Percentiles rank a stretch among this genome's conserved stretches.
Evolutionary conservation across 1,139 yeast genomes (phyloP).

Genomic region (Saccharomycopsis phalli): DNA sequence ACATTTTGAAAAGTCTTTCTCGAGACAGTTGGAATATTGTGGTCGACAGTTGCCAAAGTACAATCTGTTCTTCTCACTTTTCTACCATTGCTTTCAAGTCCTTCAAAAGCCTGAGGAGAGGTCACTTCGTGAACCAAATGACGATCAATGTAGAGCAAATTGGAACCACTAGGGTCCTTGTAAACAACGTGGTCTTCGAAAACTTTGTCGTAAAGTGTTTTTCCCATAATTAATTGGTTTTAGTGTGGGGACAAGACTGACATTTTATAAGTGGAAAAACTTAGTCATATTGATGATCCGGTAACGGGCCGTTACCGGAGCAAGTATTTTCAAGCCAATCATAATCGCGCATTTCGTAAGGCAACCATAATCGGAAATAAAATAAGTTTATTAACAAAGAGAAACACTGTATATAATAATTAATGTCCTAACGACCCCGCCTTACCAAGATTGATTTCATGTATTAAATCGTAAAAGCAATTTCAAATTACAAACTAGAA

Average conservation of each 20-base stretch:
- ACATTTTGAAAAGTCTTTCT: slow-evolving; percentile 67
- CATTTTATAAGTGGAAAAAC: too few relatives aligned
- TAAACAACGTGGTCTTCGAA: slow-evolving; percentile 91
- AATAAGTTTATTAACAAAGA: too few relatives aligned
- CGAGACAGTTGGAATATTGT: slow-evolving; percentile 89
- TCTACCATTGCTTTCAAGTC: slow-evolving; percentile 80
- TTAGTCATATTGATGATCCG: slow-evolving; percentile 7
- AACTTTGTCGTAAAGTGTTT: slow-evolving; percentile 90
- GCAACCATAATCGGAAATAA: too few relatives aligned
- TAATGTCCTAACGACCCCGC: too few relatives aligned
- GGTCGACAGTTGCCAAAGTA: slow-evolving; percentile 95
- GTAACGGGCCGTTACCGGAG: slow-evolving; percentile 10
- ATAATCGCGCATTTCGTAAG: not conserved
- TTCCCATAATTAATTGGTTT: slow-evolving; percentile 31
- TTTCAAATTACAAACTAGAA: too few relatives aligned
- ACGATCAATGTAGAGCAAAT: slow-evolving; percentile 83
- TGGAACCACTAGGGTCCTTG: slow-evolving; percentile 79
- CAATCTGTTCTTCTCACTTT: slow-evolving; percentile 86
- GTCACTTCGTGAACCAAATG: slow-evolving; percentile 97
- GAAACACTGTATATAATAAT: too few relatives aligned
- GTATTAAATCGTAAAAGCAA: too few relatives aligned
- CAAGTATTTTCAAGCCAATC: slow-evolving; percentile 2
- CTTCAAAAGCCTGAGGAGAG: slow-evolving; percentile 98
- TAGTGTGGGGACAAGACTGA: not conserved
- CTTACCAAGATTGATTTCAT: too few relatives aligned